A percentile compares a stretch with the other conserved stretches of the same genome.
These are phyloP conservation scores for Pleomassaria siparia DNA, from an alignment of 2,329 filamentous ascomycete species.

Conservation along the genomic window DNA sequence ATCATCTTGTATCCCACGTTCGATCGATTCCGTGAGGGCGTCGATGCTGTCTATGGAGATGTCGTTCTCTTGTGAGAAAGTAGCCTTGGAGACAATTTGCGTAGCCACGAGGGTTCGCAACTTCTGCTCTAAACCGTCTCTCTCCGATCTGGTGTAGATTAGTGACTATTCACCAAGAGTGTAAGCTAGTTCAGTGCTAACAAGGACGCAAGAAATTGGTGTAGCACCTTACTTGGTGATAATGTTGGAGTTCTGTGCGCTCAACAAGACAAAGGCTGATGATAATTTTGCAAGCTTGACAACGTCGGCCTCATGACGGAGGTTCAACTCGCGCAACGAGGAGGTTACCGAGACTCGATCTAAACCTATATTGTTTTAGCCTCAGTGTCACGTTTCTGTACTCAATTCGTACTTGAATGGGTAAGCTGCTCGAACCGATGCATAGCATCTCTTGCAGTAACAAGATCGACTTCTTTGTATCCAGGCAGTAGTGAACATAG, in stretches of 20 bases:
- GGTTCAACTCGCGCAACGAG: constrained; percentile 21
- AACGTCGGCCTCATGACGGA: constrained; percentile 22
- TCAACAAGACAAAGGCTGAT: constrained; percentile 24
- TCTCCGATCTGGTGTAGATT: constrained; percentile 7
- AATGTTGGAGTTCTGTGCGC: constrained; percentile 22
- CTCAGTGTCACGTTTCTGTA: constrained; percentile 1
- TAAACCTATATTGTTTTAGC: constrained; percentile 7
- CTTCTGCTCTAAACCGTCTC: constrained; percentile 17
- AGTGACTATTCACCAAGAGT: not conserved
- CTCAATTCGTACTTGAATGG: constrained; percentile 15
- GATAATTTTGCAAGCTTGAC: constrained; percentile 20
- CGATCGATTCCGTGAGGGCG: constrained; percentile 12
- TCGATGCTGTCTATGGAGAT: constrained; percentile 27
- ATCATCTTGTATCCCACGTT: constrained; percentile 9
- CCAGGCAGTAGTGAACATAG: constrained; percentile 23
- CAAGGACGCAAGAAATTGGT: too few species aligned
- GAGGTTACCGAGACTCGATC: constrained; percentile 17
- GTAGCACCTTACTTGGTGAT: constrained; percentile 20
- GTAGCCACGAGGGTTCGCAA: constrained; percentile 10
- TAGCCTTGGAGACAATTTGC: constrained; percentile 18
- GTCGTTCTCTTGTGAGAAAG: constrained; percentile 22
- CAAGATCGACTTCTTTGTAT: constrained; percentile 20
- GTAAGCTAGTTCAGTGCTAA: not conserved
- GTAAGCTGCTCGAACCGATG: constrained; percentile 19
- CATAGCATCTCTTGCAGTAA: constrained; percentile 24